Evolutionary conservation across 352 stramenopile genomes (phyloP), one percentile per base, ranked within the genome.

Genomic region (Phytophthora niederhauseri): DNA sequence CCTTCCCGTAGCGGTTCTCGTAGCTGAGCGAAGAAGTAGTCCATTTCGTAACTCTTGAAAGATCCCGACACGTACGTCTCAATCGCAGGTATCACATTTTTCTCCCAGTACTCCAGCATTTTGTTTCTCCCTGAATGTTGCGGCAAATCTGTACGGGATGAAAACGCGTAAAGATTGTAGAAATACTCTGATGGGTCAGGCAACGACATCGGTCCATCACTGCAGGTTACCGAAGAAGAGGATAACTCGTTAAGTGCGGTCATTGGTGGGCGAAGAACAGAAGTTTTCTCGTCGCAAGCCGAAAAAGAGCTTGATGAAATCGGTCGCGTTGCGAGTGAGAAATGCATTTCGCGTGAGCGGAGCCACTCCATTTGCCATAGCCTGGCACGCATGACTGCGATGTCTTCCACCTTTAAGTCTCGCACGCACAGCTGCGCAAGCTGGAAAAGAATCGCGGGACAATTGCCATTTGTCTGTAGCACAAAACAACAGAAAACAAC

Each of bases 41-140:
- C 85, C 87, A 94, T 94, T 60, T 94, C 87, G 59, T 94, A 94
- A 46, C 79, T 91, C 66, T 94, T 94, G 62, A 94, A 94, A 14
- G 87, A 94, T 0, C 87, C 87, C 2, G 84, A 77, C 8, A 94
- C 87, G 45, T 94, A 94, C 24, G 82, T 87, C 58, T 94, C 82
- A 53, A 94, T 93, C 20, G 87, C 85, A 31, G 87, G 87, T 57
- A 94, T 94, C 30, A 94, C 87, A 53, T 94, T 89, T 59, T 91
- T 91, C 59, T 94, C 87, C 87, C 87, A 94, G 36, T 91, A 92
- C 57, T 94, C 87, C 36, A 94, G 64, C 54, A 94, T 70, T 59
- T 94, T 94, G 72, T 94, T 94, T 61, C 87, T 71, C 0, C 84
- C 83, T 0, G 85, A 90, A 46, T 90, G 83, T 49, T 90, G 80